These are phyloP conservation scores for Arachnopeziza araneosa DNA, from an alignment of 2,329 filamentous ascomycete genomes.

Conservation along the genomic window DNA sequence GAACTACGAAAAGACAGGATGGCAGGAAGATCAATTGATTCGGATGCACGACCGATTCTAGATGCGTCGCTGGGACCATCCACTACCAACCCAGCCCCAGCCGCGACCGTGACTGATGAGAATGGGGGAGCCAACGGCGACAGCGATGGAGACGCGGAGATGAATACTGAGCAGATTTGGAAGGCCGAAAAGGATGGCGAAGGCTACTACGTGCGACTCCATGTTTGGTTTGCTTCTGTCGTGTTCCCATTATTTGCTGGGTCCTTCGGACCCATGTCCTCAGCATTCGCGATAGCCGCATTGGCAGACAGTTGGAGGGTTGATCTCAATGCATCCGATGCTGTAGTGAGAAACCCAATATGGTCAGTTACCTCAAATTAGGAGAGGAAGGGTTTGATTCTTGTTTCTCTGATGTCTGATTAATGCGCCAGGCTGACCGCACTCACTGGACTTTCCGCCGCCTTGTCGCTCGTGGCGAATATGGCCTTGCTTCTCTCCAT, in stretches of 20 bases:
- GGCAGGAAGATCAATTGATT: background rate
- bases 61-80: no score
- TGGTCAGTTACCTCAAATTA: background rate
- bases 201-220: background rate
- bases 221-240: constrained; percentile 9
- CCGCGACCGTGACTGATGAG: background rate
- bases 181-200: background rate
- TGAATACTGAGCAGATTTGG: background rate
- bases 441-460: background rate
- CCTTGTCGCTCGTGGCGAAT: constrained; percentile 5
- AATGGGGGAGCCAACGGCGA: background rate
- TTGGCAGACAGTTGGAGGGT: constrained; percentile 6
- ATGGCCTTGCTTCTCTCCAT: constrained; percentile 4
- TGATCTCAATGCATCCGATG: background rate
- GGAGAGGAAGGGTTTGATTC: background rate
- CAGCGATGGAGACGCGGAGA: background rate
- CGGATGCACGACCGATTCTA: background rate
- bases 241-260: constrained; percentile 12
- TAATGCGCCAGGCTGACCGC: background rate
- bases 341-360: background rate
- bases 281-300: constrained; percentile 9
- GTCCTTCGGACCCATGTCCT: constrained; percentile 10
- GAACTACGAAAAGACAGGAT: background rate
- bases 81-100: background rate
- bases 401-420: background rate